These are phyloP conservation scores for Globisporangium nunn DNA, from an alignment of 352 stramenopile genomes.

Conservation along the genomic window DNA sequence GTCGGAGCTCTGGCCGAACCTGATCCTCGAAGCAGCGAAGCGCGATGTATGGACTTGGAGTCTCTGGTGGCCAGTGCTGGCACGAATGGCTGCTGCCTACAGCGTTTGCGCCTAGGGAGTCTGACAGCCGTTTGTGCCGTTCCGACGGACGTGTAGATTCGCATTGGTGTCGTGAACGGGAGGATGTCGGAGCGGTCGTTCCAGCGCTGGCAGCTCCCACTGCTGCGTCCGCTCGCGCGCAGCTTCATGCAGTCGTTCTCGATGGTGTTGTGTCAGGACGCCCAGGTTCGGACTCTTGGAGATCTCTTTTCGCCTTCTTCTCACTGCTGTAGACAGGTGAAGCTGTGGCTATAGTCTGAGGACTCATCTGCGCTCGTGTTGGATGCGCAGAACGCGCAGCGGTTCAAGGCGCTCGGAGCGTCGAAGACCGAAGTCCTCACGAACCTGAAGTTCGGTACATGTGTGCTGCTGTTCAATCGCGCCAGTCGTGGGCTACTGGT, in stretches of 20 bases:
- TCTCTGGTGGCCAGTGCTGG: too few relatives aligned
- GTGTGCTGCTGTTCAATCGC: not conserved
- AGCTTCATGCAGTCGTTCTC: slow-evolving; percentile 32
- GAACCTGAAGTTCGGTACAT: slow-evolving; percentile 75
- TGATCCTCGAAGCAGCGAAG: slow-evolving; percentile 40
- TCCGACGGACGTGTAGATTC: slow-evolving; percentile 18
- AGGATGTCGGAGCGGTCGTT: slow-evolving; percentile 52
- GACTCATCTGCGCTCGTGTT: not conserved
- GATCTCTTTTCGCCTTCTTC: not conserved
- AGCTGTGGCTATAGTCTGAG: not conserved
- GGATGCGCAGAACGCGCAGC: slow-evolving; percentile 28
- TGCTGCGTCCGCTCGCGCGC: slow-evolving; percentile 17
- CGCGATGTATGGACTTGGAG: not conserved
- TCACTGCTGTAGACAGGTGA: not conserved
- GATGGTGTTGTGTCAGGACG: slow-evolving; percentile 59
- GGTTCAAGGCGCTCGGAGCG: slow-evolving; percentile 42
- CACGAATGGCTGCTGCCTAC: too few relatives aligned
- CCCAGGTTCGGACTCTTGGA: slow-evolving; percentile 20
- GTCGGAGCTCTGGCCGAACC: slow-evolving; percentile 75
- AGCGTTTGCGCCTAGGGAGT: too few relatives aligned
- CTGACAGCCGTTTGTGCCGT: too few relatives aligned
- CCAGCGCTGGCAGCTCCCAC: slow-evolving; percentile 39
- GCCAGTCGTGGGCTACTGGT: not conserved
- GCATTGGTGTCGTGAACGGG: slow-evolving; percentile 57
- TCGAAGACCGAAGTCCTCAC: slow-evolving; percentile 17